Evolutionary conservation across 495 filamentous ascomycete species (phyloP), one percentile per base, ranked within the genome.

Genomic region (Amniculicola lignicola): DNA sequence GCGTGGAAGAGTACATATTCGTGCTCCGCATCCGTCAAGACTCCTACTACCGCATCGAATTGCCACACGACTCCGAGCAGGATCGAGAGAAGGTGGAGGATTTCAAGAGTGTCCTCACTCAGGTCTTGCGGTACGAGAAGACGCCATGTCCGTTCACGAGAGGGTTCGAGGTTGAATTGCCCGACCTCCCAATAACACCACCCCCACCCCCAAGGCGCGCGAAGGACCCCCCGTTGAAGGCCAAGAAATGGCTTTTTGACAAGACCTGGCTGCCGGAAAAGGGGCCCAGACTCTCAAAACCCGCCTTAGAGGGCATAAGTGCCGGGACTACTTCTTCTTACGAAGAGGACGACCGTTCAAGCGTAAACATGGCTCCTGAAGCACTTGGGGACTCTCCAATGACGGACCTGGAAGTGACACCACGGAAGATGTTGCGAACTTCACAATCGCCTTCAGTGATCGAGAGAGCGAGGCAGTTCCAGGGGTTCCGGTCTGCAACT

Each of bases 41-140:
- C 14, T 84, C 84, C 40, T 95, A 90, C 65, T 96, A 92, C 76
- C 82, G 90, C 37, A 93, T 96, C 61, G 90, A 96, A 61, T 67
- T 96, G 6, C 87, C 90, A 1, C 75, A 79, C 35, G 71, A 73
- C 12, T 78, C 77, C 0, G 69, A 76, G 0, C 82, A 85, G 21
- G 82, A 93, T 51, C 71, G 74, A 28, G 63, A 65, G 14, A 76
- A 77, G 48, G 82, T 86, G 12, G 76, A 78, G 45, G 74, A 83
- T 24, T 68, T 96, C 50, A 90, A 89, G 57, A 66, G 67, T 6
- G 82, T 87, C n/a, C 70, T 96, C 19, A 75, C 75, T 21, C 79
- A 79, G 51, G 75, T 94, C 3, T 72, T 95, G 37, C 82, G 83
- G 50, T 96, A 92, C 67, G 90, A 96, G 70, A 86, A 86, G 55